Evolutionary conservation across 2,329 filamentous ascomycete species (phyloP), one percentile per base, ranked within the genome.

Genomic region (Hypoxylon sp.): DNA sequence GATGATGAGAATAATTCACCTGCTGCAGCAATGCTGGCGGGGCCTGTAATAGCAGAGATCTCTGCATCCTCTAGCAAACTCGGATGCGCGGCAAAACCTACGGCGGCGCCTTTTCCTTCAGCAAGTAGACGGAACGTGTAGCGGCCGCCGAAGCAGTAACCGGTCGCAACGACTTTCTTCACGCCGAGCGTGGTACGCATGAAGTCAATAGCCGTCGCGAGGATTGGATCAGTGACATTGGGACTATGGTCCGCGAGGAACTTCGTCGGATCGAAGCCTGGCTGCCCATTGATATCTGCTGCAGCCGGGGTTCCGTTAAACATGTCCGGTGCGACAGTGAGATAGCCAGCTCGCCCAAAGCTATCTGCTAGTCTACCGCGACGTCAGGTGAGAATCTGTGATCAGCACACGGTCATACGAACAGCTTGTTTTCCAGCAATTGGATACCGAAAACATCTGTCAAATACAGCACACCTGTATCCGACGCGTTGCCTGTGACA

Each of bases 81-180:
- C 0, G 90, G 90, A 74, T 93, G 90, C 0, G 90, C 90, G 7
- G 85, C 83, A 72, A 85, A 92, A 3, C 86, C 89, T 5, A 76
- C 90, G 60, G 90, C 84, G 23, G 89, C 81, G 3, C 81, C 83
- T 61, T 82, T 81, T n/a, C 83, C 85, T 46, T 79, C 76, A 43
- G 82, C 83, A 25, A 88, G 79, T 74, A 83, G 86, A 61, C 89
- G 81, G 63, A 85, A 84, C 5, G 86, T 79, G 70, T 85, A 87
- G 45, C 86, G 87, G 14, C 86, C 89, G 1, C 90, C 89, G 73
- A 89, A 91, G 77, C 89, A 91, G 78, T 91, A 91, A 2, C 89
- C 89, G 0, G 86, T 85, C 1, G 82, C 84, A 2, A 82, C 88
- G 60, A 91, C 80, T 60, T 81, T 84, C 55, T 81, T 82, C 19